Evolutionary conservation across 768 basidiomycete species (phyloP).

Genomic region (Psilocybe cubensis): DNA sequence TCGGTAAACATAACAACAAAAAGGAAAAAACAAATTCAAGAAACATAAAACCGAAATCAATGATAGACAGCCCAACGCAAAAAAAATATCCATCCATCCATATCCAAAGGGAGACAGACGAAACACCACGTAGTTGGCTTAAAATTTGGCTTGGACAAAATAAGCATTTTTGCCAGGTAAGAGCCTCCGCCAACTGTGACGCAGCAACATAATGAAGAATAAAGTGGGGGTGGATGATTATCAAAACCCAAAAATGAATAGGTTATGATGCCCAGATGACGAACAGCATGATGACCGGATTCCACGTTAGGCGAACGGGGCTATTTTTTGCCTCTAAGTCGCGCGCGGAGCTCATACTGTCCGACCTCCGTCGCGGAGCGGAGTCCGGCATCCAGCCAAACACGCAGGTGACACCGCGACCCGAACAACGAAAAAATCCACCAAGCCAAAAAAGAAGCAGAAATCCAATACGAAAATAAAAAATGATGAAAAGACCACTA

Average conservation of each 20-base stretch:
- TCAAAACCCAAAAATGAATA: neutral
- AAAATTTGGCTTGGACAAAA: neutral
- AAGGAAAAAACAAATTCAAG: constrained; percentile 1
- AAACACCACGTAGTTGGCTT: too few species aligned
- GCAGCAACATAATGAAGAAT: neutral
- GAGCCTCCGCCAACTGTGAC: neutral
- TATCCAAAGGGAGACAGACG: neutral
- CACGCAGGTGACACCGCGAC: neutral
- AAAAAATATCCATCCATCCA: too few species aligned
- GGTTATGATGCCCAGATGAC: neutral
- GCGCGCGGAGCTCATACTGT: neutral
- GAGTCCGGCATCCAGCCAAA: neutral
- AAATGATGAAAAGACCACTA: constrained; percentile 2
- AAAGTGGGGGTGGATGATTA: neutral
- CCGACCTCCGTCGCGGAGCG: constrained; percentile 2
- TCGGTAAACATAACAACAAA: neutral
- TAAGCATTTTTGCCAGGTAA: neutral
- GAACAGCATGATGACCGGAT: neutral
- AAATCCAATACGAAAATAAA: too few species aligned
- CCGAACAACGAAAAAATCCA: neutral
- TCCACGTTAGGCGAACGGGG: neutral
- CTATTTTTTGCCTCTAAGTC: neutral
- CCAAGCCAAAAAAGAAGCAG: too few species aligned
- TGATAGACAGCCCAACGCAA: too few species aligned
- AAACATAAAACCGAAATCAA: neutral